Evolutionary conservation across 257 asterid genomes (phyloP).

Genomic region (Coffea canephora): DNA sequence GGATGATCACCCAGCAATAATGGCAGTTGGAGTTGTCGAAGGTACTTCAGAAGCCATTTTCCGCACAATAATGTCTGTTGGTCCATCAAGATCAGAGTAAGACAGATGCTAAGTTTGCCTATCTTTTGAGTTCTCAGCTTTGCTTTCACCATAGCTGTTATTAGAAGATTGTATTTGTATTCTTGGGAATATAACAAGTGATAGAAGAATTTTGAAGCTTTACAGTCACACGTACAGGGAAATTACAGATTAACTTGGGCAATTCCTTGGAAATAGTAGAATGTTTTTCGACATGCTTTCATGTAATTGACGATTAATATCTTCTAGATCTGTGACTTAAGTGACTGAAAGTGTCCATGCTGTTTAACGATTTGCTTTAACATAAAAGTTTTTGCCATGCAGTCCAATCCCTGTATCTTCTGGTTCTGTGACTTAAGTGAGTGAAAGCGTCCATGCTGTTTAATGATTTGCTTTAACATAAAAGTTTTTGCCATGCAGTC

Average conservation of each 20-base stretch:
- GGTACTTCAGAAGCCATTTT: constrained; percentile 92
- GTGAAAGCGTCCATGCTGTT: background rate
- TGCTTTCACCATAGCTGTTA: background rate
- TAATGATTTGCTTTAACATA: background rate
- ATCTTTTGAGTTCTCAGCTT: background rate
- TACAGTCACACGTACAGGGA: background rate
- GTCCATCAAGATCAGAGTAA: constrained; percentile 97
- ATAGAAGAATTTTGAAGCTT: background rate
- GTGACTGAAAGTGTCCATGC: background rate
- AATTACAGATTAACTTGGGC: background rate
- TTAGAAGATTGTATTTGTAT: background rate
- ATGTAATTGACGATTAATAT: background rate
- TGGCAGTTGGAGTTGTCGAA: constrained; percentile 96
- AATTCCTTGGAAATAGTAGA: background rate
- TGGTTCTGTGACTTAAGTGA: background rate
- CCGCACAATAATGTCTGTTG: constrained; percentile 91
- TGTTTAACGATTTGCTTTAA: background rate
- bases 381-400: background rate
- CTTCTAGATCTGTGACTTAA: background rate
- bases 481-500: background rate
- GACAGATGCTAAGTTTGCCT: constrained; percentile 13
- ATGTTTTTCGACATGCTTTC: background rate
- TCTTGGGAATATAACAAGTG: background rate
- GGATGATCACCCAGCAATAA: constrained; percentile 84
- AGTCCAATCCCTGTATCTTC: background rate